phyloP scores from a whole-genome alignment of 2,329 filamentous ascomycete species.

The Samsoniella hepiali region DNA sequence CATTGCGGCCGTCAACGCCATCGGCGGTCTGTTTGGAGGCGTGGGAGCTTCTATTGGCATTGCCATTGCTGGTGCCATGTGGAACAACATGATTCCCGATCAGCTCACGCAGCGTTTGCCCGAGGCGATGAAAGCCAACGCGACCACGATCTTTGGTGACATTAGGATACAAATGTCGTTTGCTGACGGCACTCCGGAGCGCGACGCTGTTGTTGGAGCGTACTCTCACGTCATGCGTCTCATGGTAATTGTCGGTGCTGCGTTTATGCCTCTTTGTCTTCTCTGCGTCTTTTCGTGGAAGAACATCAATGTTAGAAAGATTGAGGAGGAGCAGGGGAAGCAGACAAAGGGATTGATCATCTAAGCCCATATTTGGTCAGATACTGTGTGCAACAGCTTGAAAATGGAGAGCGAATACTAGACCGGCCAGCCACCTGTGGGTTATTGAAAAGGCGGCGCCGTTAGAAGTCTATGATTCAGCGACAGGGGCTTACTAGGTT shows the following conservation, averaged over 20 bases:
- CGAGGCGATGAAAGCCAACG: conserved; percentile 35
- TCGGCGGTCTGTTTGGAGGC: conserved; percentile 57
- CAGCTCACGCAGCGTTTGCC: conserved; percentile 43
- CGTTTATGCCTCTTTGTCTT: conserved; percentile 35
- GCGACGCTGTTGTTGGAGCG: conserved; percentile 55
- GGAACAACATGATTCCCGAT: conserved; percentile 51
- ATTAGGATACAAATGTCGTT: conserved; percentile 50
- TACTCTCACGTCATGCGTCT: conserved; percentile 44
- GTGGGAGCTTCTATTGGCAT: conserved; percentile 56
- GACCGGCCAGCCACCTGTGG: no score
- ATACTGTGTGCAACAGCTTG: no score
- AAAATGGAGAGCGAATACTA: no score
- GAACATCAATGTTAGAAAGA: conserved; percentile 39
- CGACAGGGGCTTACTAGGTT: no score
- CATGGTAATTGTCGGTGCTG: conserved; percentile 40
- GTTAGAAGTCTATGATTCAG: no score
- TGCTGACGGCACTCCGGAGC: conserved; percentile 42
- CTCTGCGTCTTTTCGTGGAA: conserved; percentile 36
- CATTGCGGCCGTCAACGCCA: conserved; percentile 53
- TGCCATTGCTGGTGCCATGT: conserved; percentile 59
- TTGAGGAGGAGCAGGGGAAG: conserved; percentile 32
- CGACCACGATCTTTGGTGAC: conserved; percentile 43
- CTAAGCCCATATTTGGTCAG: not conserved
- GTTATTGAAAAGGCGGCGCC: no score
- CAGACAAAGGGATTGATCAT: conserved; percentile 18